Evolutionary conservation across 1,284 basidiomycete genomes (phyloP).

Genomic region (Apiotrichum sp.): DNA sequence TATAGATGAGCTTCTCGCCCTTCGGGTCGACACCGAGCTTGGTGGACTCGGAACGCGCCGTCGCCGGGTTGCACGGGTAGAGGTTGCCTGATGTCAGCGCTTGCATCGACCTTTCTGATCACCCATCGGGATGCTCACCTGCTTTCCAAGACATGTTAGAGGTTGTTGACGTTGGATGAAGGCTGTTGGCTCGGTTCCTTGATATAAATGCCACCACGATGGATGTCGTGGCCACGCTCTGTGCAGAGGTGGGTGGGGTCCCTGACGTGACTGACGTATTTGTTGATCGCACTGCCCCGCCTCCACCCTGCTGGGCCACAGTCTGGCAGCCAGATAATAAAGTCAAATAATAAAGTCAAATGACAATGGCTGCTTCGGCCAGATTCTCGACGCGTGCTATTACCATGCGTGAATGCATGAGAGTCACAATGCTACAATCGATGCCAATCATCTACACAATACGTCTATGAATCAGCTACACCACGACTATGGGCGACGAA

Average conservation of each 20-base stretch:
- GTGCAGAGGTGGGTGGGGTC: neutral
- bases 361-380: no score
- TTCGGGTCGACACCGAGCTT: constrained; percentile 66
- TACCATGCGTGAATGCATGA: neutral
- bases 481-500: neutral
- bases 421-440: constrained; percentile 2
- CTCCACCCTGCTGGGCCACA: no score
- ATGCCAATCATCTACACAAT: neutral
- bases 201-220: neutral
- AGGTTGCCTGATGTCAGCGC: constrained; percentile 41
- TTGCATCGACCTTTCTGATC: neutral
- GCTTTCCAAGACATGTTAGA: constrained; percentile 30
- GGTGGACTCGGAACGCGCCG: constrained; percentile 56
- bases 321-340: no score
- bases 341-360: neutral
- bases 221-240: neutral
- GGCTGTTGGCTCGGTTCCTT: neutral
- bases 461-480: neutral
- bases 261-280: neutral
- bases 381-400: no score
- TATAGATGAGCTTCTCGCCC: constrained; percentile 80
- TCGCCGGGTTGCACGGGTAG: constrained; percentile 69
- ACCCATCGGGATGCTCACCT: constrained; percentile 15
- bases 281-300: neutral
- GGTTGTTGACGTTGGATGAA: neutral